Percentiles rank a stretch among this genome's conserved stretches.
Conservation (phyloP, 2,329 filamentous ascomycete genomes). For the Penicillium sp. region DNA sequence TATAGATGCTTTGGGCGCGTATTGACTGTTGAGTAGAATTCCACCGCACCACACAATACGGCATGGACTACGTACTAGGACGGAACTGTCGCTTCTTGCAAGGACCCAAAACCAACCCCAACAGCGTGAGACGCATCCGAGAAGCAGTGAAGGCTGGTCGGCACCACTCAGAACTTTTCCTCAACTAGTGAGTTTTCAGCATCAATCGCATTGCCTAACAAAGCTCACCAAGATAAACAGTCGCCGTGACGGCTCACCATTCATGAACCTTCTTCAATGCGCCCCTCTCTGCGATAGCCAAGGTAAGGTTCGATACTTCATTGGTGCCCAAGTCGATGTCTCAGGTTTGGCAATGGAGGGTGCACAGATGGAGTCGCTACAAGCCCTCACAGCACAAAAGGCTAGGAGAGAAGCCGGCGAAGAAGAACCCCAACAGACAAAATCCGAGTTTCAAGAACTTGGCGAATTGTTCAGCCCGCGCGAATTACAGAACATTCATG, state of each 20-base stretch:
- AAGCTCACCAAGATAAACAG: slow-evolving; percentile 30
- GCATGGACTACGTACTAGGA: slow-evolving; percentile 70
- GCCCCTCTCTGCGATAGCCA: slow-evolving; percentile 68
- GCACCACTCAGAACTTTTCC: slow-evolving; percentile 71
- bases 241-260: slow-evolving; percentile 70
- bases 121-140: slow-evolving; percentile 62
- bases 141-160: slow-evolving; percentile 61
- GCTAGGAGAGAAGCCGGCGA: slow-evolving; percentile 15
- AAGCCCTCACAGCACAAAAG: not conserved
- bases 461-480: slow-evolving; percentile 68
- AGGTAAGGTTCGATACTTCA: slow-evolving; percentile 67
- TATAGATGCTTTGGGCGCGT: not conserved
- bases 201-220: slow-evolving; percentile 39
- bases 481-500: slow-evolving; percentile 66
- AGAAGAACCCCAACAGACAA: slow-evolving; percentile 22
- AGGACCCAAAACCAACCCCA: slow-evolving; percentile 67
- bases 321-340: slow-evolving; percentile 72
- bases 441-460: slow-evolving; percentile 65
- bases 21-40: slow-evolving; percentile 57
- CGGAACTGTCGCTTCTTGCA: slow-evolving; percentile 79
- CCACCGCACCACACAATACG: slow-evolving; percentile 72
- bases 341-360: slow-evolving; percentile 69
- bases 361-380: slow-evolving; percentile 61
- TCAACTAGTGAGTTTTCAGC: slow-evolving; percentile 64
- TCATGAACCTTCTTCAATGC: slow-evolving; percentile 76